These are phyloP conservation scores for Neospermospora avenae DNA, from an alignment of 2,329 filamentous ascomycete species.

Conservation along the genomic window DNA sequence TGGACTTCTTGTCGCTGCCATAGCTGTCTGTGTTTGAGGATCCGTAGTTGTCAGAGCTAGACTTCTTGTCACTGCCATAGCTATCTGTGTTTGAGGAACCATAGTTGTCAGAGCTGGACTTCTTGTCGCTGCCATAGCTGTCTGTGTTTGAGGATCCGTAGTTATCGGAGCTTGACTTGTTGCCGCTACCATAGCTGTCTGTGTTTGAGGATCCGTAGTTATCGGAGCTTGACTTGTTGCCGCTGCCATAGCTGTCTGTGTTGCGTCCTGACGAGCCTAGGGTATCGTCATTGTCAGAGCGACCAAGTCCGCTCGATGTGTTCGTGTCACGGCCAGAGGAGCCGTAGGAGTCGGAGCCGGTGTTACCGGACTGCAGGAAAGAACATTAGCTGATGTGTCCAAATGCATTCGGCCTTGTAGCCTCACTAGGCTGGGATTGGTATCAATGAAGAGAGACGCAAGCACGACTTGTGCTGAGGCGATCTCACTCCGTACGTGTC, in stretches of 20 bases:
- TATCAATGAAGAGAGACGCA: not conserved
- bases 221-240: slow-evolving; percentile 14
- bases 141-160: not conserved
- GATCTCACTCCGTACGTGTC: slow-evolving; percentile 23
- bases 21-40: slow-evolving; percentile 21
- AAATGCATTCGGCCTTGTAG: not conserved
- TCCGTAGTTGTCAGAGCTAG: not conserved
- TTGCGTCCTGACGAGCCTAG: not conserved
- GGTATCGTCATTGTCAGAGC: not conserved
- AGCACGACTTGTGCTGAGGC: not conserved
- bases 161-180: not conserved
- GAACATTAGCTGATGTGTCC: not conserved
- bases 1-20: slow-evolving; percentile 18
- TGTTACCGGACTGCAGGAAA: slow-evolving; percentile 14
- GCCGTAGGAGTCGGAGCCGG: slow-evolving; percentile 7
- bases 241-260: not conserved
- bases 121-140: not conserved
- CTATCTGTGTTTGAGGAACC: slow-evolving; percentile 23
- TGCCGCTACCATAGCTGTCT: slow-evolving; percentile 25
- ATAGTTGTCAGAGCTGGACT: slow-evolving; percentile 22
- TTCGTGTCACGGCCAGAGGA: slow-evolving; percentile 2
- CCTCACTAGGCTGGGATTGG: not conserved
- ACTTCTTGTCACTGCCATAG: not conserved
- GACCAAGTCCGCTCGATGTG: slow-evolving; percentile 2
- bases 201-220: slow-evolving; percentile 27